A percentile compares a stretch with the other conserved stretches of the same genome.
Conservation (phyloP, 164 flowering plant genomes). For the Tetracentron sinense region DNA sequence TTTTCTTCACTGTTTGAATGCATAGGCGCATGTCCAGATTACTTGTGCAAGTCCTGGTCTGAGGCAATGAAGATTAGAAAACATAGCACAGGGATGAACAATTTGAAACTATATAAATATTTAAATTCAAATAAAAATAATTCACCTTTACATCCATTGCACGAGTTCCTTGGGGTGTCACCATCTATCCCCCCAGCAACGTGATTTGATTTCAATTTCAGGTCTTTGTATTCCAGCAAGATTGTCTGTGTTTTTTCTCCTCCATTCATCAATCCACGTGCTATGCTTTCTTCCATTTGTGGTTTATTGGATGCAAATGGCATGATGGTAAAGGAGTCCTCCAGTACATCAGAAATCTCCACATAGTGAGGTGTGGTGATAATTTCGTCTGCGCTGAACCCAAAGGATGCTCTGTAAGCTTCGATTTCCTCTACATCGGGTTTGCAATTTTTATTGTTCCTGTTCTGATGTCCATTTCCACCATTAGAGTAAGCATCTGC, state of each 20-base stretch:
- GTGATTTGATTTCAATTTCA: conserved; percentile 23
- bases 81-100: not conserved
- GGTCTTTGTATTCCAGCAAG: conserved; percentile 19
- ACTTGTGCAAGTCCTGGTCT: conserved; percentile 2
- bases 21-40: not conserved
- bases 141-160: conserved; percentile 46
- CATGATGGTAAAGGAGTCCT: conserved; percentile 67
- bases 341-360: conserved; percentile 72
- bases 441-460: conserved; percentile 53
- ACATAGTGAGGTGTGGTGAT: conserved; percentile 70
- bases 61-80: not conserved
- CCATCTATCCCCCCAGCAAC: conserved; percentile 12
- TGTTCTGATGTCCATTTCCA: conserved; percentile 60
- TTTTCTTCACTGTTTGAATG: no score
- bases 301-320: conserved; percentile 48
- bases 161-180: conserved; percentile 17
- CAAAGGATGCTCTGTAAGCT: conserved; percentile 96
- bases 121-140: not conserved
- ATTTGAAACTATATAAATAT: not conserved
- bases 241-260: conserved; percentile 27
- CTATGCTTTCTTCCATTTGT: conserved; percentile 31
- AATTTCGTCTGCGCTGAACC: conserved; percentile 98
- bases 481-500: conserved; percentile 56
- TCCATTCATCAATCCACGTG: conserved; percentile 17
- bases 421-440: conserved; percentile 88